These are phyloP conservation scores for Tausonia pullulans DNA, from an alignment of 1,284 basidiomycete species.

Conservation along the genomic window DNA sequence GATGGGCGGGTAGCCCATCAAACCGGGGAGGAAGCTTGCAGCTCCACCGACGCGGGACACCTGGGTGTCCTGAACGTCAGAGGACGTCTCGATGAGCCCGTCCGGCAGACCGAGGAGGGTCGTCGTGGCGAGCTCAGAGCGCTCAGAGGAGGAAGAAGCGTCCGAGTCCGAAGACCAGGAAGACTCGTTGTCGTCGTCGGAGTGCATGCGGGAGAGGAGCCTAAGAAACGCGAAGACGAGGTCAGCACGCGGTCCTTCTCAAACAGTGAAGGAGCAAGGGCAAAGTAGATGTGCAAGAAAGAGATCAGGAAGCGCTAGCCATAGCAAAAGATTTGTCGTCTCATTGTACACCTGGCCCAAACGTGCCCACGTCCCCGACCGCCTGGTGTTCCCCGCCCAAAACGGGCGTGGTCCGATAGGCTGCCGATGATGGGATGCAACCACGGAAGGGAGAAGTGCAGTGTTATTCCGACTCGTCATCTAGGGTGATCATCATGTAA, in stretches of 20 bases:
- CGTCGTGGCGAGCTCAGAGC: constrained; percentile 23
- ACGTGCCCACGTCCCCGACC: constrained; percentile 3
- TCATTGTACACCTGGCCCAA: neutral
- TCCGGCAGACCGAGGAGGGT: constrained; percentile 34
- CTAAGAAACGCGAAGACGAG: neutral
- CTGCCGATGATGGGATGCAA: constrained; percentile 1
- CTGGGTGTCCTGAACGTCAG: constrained; percentile 24
- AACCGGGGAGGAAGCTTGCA: constrained; percentile 29
- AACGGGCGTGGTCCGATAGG: neutral
- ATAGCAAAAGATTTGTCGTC: constrained; percentile 14
- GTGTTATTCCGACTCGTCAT: constrained; percentile 14
- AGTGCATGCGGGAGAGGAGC: neutral
- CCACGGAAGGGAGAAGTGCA: neutral
- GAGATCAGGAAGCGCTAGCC: constrained; percentile 12
- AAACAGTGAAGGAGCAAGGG: neutral
- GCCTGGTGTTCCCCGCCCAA: neutral
- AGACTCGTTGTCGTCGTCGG: constrained; percentile 7
- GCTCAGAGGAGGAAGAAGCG: constrained; percentile 24
- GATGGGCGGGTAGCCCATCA: constrained; percentile 12
- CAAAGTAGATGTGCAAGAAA: neutral
- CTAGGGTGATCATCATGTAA: constrained; percentile 10
- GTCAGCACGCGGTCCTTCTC: neutral
- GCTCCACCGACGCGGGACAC: constrained; percentile 33
- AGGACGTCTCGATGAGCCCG: constrained; percentile 25
- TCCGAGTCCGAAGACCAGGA: constrained; percentile 18